Percentiles rank a stretch among this genome's conserved stretches.
Evolutionary conservation across 129 eudicot species (phyloP).

Genomic region (Flaveria robusta): DNA sequence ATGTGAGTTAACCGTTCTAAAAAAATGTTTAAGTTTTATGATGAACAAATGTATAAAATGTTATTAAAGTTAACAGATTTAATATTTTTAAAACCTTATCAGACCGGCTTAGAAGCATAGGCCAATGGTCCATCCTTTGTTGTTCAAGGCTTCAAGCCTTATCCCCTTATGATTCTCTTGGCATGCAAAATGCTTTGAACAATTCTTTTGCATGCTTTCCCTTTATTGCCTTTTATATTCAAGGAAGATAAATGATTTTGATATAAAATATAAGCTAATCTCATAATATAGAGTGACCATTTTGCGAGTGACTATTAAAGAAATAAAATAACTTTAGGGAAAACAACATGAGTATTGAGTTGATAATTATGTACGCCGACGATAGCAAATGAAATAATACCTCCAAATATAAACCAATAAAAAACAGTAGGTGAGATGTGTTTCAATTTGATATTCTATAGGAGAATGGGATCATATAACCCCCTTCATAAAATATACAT

Average conservation of each 20-base stretch:
- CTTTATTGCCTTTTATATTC: constrained; percentile 26
- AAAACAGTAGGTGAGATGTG: constrained; percentile 36
- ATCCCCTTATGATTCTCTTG: constrained; percentile 35
- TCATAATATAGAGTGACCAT: not conserved
- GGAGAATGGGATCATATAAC: not conserved
- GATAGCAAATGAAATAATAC: constrained; percentile 23
- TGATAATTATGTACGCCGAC: constrained; percentile 38
- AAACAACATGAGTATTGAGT: constrained; percentile 21
- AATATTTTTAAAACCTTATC: too few species aligned
- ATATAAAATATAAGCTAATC: not conserved
- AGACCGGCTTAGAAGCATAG: not conserved
- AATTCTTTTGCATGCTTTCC: constrained; percentile 33
- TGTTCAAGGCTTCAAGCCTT: constrained; percentile 36
- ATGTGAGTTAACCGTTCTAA: too few species aligned
- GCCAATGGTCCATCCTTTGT: constrained; percentile 27
- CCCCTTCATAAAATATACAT: not conserved
- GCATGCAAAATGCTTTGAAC: constrained; percentile 41
- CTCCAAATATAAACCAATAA: constrained; percentile 20
- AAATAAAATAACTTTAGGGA: not conserved
- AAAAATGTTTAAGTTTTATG: too few species aligned
- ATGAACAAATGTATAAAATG: too few species aligned
- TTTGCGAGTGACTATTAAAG: not conserved
- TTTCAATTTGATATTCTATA: constrained; percentile 19
- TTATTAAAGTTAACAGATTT: too few species aligned
- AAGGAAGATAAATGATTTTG: not conserved